Conservation (phyloP, 495 filamentous ascomycete species). For the Hyaloscypha bicolor region DNA sequence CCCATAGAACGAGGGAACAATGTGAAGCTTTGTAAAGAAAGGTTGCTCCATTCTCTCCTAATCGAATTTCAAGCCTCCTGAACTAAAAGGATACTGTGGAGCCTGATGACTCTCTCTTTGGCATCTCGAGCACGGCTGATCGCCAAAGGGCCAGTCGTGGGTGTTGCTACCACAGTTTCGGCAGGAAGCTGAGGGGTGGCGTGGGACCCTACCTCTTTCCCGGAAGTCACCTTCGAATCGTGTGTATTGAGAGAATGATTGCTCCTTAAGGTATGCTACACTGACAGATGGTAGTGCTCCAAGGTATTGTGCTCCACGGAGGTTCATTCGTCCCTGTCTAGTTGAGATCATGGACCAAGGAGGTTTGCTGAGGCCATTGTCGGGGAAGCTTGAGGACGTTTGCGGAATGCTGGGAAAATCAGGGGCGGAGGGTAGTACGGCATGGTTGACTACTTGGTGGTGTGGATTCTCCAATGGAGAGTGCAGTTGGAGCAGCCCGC, state of each 20-base stretch:
- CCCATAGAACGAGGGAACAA: too few species aligned
- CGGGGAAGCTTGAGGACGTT: not conserved
- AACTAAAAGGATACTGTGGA: not conserved
- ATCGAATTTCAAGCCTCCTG: not conserved
- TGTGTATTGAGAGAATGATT: too few species aligned
- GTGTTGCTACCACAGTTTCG: not conserved
- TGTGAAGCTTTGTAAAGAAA: too few species aligned
- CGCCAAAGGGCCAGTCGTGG: not conserved
- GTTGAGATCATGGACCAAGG: too few species aligned
- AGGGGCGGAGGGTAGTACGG: not conserved
- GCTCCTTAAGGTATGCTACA: not conserved
- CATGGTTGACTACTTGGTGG: not conserved
- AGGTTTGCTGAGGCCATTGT: too few species aligned
- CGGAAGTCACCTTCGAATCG: not conserved
- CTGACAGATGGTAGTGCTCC: too few species aligned
- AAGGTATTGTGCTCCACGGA: too few species aligned
- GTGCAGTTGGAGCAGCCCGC: not conserved
- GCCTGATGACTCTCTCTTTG: not conserved
- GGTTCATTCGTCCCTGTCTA: too few species aligned
- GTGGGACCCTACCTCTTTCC: too few species aligned
- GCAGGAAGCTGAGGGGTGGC: not conserved
- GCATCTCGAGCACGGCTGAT: not conserved
- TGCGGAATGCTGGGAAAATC: not conserved
- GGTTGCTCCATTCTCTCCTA: not conserved
- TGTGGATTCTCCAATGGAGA: not conserved